Evolutionary conservation across 1,284 basidiomycete species (phyloP).

Genomic region (Bondarzewia mesenterica): DNA sequence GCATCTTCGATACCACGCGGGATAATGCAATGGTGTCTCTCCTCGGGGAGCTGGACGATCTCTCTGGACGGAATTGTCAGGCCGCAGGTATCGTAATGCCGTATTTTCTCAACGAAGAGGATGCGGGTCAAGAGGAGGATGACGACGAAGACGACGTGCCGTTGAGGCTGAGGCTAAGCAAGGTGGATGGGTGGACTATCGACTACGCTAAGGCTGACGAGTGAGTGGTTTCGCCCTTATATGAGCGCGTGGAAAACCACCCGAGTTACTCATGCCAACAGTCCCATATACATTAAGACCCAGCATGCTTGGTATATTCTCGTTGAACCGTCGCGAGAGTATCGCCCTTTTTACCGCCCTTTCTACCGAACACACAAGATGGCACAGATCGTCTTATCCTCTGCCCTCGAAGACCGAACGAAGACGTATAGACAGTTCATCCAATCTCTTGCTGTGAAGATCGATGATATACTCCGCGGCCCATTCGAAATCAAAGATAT

Average conservation of each 20-base stretch:
- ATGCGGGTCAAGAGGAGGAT: constrained; percentile 34
- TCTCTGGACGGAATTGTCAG: constrained; percentile 15
- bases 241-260: background rate
- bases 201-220: constrained; percentile 27
- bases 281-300: constrained; percentile 56
- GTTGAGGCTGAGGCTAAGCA: constrained; percentile 27
- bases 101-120: constrained; percentile 30
- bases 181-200: constrained; percentile 25
- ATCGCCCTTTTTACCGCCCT: constrained; percentile 32
- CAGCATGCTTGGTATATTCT: constrained; percentile 53
- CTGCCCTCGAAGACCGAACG: constrained; percentile 13
- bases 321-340: constrained; percentile 34
- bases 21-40: constrained; percentile 23
- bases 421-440: constrained; percentile 10
- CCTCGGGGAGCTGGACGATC: constrained; percentile 10
- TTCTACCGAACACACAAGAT: constrained; percentile 44
- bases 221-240: constrained; percentile 22
- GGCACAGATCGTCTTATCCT: constrained; percentile 32
- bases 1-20: constrained; percentile 28
- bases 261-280: constrained; percentile 17
- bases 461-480: constrained; percentile 10
- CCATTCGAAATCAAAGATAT: constrained; percentile 6
- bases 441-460: constrained; percentile 3
- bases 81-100: constrained; percentile 30
- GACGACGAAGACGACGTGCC: constrained; percentile 23